These are phyloP conservation scores for cucumber (Cucumis sativus) DNA, from an alignment of 306 rosid species.

Conservation along the genomic window DNA sequence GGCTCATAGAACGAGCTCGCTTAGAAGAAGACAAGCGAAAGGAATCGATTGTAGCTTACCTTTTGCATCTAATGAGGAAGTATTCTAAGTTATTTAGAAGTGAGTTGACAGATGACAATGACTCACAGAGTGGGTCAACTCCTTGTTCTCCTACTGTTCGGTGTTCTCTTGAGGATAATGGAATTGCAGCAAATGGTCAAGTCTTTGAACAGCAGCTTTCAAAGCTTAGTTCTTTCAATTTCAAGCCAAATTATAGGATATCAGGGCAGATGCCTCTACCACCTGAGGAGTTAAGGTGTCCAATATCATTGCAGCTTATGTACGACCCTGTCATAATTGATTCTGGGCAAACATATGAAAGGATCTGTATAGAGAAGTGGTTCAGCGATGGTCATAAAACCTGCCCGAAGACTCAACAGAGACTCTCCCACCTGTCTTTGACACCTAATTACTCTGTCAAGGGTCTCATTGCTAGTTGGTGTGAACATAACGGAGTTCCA, in stretches of 20 bases:
- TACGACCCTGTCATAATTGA: conserved; percentile 87
- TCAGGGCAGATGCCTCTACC: conserved; percentile 60
- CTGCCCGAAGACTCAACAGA: conserved; percentile 85
- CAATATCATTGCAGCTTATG: conserved; percentile 92
- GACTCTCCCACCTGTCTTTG: conserved; percentile 66
- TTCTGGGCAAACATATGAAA: conserved; percentile 95
- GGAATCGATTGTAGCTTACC: conserved; percentile 89
- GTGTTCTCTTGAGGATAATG: conserved; percentile 48
- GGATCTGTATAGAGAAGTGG: conserved; percentile 94
- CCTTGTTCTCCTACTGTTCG: conserved; percentile 94
- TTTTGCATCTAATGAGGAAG: conserved; percentile 91
- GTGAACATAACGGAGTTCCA: conserved; percentile 78
- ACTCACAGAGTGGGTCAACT: conserved; percentile 77
- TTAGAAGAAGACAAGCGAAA: conserved; percentile 92
- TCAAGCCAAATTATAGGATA: conserved; percentile 40
- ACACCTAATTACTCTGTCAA: conserved; percentile 95
- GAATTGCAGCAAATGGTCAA: conserved; percentile 36
- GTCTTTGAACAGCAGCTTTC: conserved; percentile 75
- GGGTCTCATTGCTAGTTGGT: conserved; percentile 91
- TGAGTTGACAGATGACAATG: conserved; percentile 77
- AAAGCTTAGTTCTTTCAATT: conserved; percentile 57
- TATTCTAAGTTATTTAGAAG: conserved; percentile 89
- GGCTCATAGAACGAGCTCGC: conserved; percentile 79
- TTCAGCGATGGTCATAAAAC: conserved; percentile 68
- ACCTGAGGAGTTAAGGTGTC: conserved; percentile 97